Evolutionary conservation across 169 alveolate genomes (phyloP).

Genomic region (Perkinsus marinus): DNA sequence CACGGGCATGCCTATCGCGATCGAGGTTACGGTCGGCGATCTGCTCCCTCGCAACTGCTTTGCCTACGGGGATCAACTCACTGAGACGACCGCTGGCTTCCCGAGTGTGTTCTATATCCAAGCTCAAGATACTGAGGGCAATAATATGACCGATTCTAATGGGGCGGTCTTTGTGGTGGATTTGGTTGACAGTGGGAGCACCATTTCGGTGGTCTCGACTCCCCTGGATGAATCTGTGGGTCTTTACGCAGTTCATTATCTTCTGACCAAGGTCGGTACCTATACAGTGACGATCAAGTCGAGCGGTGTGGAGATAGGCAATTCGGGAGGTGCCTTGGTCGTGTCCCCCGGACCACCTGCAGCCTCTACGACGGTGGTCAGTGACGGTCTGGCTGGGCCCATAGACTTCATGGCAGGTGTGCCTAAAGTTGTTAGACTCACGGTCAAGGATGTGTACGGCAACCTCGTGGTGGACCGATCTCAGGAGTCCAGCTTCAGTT

Average conservation of each 20-base stretch:
- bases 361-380: neutral
- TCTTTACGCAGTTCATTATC: neutral
- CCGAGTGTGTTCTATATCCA: neutral
- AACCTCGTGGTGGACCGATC: neutral
- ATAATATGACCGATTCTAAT: neutral
- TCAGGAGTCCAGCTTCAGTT: neutral
- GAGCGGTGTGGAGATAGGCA: neutral
- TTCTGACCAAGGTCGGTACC: neutral
- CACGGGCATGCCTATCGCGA: neutral
- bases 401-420: neutral
- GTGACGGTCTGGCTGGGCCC: neutral
- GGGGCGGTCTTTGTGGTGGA: neutral
- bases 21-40: neutral
- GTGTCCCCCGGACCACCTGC: neutral
- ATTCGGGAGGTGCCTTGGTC: neutral
- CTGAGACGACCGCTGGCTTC: neutral
- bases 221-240: neutral
- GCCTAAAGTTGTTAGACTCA: neutral
- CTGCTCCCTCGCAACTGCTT: neutral
- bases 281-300: neutral
- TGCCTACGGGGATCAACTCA: neutral
- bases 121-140: conserved; percentile 1
- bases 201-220: neutral
- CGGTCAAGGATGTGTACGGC: neutral
- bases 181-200: neutral